phyloP scores from a whole-genome alignment of 352 stramenopile genomes.

The Hyaloperonospora arabidopsidis region DNA sequence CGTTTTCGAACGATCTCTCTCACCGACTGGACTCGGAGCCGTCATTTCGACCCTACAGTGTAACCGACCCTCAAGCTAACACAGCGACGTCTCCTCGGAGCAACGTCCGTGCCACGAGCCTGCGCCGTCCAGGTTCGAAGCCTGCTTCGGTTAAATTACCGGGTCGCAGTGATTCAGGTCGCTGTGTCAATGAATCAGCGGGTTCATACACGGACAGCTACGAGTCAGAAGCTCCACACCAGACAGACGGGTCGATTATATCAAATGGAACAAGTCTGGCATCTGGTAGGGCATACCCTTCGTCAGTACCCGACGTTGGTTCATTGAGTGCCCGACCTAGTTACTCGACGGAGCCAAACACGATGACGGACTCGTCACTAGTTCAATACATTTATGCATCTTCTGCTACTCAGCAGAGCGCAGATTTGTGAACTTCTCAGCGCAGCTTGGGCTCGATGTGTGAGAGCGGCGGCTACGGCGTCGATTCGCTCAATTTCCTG shows the following conservation, averaged over 20 bases:
- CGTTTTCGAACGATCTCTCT: constrained; percentile 16
- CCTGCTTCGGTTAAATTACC: constrained; percentile 30
- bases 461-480: constrained; percentile 56
- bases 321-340: constrained; percentile 15
- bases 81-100: constrained; percentile 66
- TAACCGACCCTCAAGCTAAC: constrained; percentile 31
- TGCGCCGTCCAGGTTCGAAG: constrained; percentile 34
- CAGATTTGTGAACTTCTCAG: constrained; percentile 24
- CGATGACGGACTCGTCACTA: constrained; percentile 10
- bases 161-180: constrained; percentile 12
- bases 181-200: constrained; percentile 22
- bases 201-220: constrained; percentile 28
- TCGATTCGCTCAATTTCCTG: constrained; percentile 72
- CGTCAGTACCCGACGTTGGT: constrained; percentile 7
- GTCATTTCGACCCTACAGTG: constrained; percentile 20
- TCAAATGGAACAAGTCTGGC: constrained; percentile 23
- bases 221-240: constrained; percentile 20
- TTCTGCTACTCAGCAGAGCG: constrained; percentile 11
- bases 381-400: constrained; percentile 21
- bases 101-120: constrained; percentile 58
- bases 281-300: constrained; percentile 14
- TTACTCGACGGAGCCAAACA: constrained; percentile 6
- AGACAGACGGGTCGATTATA: constrained; percentile 25
- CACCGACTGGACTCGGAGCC: constrained; percentile 16
- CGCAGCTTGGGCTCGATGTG: constrained; percentile 34